Evolutionary conservation across 306 rosid species (phyloP), one percentile per base, ranked within the genome.

Genomic region (Gastrolobium bilobum): DNA sequence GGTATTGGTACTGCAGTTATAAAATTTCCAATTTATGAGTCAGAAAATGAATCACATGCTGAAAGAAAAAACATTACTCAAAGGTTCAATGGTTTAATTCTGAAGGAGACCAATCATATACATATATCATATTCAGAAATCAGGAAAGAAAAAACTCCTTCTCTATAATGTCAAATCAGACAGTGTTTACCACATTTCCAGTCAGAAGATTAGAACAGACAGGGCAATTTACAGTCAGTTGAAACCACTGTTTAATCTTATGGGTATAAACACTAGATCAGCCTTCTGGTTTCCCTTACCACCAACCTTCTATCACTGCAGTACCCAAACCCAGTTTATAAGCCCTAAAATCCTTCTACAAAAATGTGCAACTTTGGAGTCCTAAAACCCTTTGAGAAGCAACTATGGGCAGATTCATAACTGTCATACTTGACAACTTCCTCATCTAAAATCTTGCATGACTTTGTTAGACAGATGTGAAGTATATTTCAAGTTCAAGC

Each of bases 11-110:
- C 5, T 68, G 48, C 20, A 64, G 10, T 44, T 31, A n/a, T 11
- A 38, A 50, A n/a, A 69, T 10, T 70, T 69, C 29, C 60, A 69
- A 35, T 48, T 48, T 33, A n/a, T n/a, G 74, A 30, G 6, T 68
- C 26, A 48, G 43, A 3, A 48, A 47, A 68, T 43, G 7, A 68
- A 68, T 30, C 39, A 68, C n/a, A 6, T 14, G 29, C 59, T 8
- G 9, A 35, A 29, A 65, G 52, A 3, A 20, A 65, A 42, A 65
- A 35, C 8, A 2, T 7, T 42, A 4, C 35, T 64, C 51, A 38
- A 39, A 10, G 13, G 46, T 39, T 64, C 51, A 20, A 39, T 38
- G 30, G 51, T 15, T 40, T 40, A 65, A 64, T 38, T 14, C 70
- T 6, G 35, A 39, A 4, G 7, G 51, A 42, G 38, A 42, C 50